Conservation (phyloP, 2,329 filamentous ascomycete species). For the Fusarium sp. region DNA sequence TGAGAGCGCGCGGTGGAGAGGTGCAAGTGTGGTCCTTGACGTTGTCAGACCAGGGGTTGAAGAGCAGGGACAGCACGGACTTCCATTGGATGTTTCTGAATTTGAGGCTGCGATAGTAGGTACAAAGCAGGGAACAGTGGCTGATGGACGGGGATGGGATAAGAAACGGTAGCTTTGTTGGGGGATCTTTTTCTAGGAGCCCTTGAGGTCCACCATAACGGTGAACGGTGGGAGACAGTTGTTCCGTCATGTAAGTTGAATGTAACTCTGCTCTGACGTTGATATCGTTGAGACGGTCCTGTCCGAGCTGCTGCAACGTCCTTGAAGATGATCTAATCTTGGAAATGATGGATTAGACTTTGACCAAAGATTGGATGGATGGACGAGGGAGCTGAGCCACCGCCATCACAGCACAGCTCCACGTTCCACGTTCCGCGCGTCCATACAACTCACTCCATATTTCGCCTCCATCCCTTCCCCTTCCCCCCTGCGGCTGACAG, state of each 20-base stretch:
- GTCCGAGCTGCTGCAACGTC: neutral
- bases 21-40: neutral
- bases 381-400: neutral
- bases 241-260: neutral
- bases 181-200: constrained; percentile 15
- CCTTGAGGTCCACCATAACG: constrained; percentile 16
- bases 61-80: constrained; percentile 5
- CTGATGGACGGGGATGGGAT: neutral
- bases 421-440: constrained; percentile 25
- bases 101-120: neutral
- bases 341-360: neutral
- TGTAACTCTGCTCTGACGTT: neutral
- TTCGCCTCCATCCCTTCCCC: constrained; percentile 2
- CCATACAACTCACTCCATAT: constrained; percentile 24
- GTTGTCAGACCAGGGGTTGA: neutral
- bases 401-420: neutral
- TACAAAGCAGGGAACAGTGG: neutral
- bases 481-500: neutral
- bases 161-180: neutral
- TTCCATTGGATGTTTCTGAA: neutral
- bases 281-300: neutral
- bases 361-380: constrained; percentile 1
- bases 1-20: neutral
- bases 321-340: neutral
- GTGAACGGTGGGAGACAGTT: neutral